These are phyloP conservation scores for Boletus edulis DNA, from an alignment of 768 basidiomycete species.

Conservation along the genomic window DNA sequence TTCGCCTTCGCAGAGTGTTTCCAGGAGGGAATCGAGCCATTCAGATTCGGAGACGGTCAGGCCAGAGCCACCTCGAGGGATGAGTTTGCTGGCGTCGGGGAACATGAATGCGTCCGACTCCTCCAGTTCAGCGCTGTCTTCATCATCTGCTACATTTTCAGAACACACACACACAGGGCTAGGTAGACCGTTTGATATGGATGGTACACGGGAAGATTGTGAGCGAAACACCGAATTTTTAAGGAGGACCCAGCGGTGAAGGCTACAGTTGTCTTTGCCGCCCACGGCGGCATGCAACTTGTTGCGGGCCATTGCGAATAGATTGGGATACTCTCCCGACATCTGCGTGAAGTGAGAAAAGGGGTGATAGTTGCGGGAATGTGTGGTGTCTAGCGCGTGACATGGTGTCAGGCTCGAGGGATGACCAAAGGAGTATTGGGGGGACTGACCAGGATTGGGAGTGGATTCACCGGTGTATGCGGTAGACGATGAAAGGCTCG, in stretches of 20 bases:
- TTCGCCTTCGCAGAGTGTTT: constrained; percentile 69
- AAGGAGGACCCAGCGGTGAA: constrained; percentile 85
- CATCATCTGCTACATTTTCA: constrained; percentile 44
- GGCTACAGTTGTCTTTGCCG: constrained; percentile 64
- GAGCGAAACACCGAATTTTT: constrained; percentile 77
- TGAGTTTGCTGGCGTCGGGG: constrained; percentile 67
- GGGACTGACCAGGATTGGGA: constrained; percentile 19
- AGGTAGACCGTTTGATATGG: constrained; percentile 20
- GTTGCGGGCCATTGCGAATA: constrained; percentile 65
- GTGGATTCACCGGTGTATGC: constrained; percentile 63
- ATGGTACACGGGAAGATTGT: constrained; percentile 39
- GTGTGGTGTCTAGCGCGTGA: constrained; percentile 20
- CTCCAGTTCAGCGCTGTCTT: constrained; percentile 40
- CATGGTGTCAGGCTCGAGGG: constrained; percentile 1
- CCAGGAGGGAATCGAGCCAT: constrained; percentile 81
- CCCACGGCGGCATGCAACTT: constrained; percentile 68
- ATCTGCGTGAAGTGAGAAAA: constrained; percentile 33
- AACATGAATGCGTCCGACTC: constrained; percentile 76
- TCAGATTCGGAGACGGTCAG: constrained; percentile 61
- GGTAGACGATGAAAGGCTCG: constrained; percentile 84
- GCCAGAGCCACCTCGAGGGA: constrained; percentile 31
- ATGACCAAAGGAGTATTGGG: too few species aligned
- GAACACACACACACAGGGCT: constrained; percentile 29
- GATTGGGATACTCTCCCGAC: constrained; percentile 46
- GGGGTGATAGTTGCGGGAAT: constrained; percentile 4